Percentiles rank a stretch among this genome's conserved stretches.
Evolutionary conservation across 2,329 filamentous ascomycete genomes (phyloP).

Genomic region (Epichloe festucae): DNA sequence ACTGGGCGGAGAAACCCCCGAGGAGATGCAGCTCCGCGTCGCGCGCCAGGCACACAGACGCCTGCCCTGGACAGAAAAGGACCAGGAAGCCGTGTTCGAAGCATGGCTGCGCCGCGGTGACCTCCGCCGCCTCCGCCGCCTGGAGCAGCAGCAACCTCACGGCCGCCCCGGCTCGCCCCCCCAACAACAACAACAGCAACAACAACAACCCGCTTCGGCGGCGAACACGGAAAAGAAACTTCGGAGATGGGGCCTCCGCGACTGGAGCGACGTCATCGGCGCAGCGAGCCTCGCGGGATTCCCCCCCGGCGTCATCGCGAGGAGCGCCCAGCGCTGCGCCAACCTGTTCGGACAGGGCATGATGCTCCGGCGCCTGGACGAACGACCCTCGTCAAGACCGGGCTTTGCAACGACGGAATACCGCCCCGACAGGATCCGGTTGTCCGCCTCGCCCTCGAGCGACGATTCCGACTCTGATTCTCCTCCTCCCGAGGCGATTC

Average conservation of each 20-base stretch:
- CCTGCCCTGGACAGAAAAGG: constrained; percentile 13
- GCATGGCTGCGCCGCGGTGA: constrained; percentile 21
- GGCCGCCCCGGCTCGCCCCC: too few relatives aligned
- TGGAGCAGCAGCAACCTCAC: too few relatives aligned
- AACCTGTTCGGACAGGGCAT: constrained; percentile 63
- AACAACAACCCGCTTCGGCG: neutral
- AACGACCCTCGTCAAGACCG: constrained; percentile 14
- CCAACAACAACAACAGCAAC: too few relatives aligned
- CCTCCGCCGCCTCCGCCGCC: neutral
- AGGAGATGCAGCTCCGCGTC: constrained; percentile 33
- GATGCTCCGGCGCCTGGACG: constrained; percentile 43
- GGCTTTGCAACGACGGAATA: constrained; percentile 17
- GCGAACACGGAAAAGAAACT: constrained; percentile 14
- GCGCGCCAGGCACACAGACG: constrained; percentile 27
- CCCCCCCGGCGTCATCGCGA: constrained; percentile 45
- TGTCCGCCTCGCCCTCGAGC: constrained; percentile 13
- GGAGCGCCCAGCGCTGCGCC: constrained; percentile 62
- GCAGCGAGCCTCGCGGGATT: constrained; percentile 66
- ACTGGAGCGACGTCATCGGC: constrained; percentile 79
- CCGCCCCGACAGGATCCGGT: constrained; percentile 16
- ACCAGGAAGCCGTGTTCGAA: constrained; percentile 21
- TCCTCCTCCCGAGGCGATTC: constrained; percentile 11
- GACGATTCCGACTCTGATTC: constrained; percentile 2
- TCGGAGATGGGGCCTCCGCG: constrained; percentile 37
- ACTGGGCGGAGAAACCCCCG: constrained; percentile 29